These are phyloP conservation scores for Melampsora abietis-canadensis DNA, from an alignment of 1,284 basidiomycete genomes.

Conservation along the genomic window DNA sequence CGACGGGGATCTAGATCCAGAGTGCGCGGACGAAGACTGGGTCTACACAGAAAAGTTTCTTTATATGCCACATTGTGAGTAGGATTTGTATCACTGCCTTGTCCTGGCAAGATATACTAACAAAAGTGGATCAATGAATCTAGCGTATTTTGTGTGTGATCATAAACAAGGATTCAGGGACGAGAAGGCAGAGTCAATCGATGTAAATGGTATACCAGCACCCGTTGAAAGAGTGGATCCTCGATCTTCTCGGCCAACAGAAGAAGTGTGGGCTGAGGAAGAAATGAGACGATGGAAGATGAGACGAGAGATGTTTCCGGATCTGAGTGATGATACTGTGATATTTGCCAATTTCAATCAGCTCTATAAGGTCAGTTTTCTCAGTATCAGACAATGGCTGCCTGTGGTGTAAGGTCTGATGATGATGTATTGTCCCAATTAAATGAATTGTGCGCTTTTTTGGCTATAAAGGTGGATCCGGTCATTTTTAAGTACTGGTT, in stretches of 20 bases:
- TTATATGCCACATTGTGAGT: constrained; percentile 49
- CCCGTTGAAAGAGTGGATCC: constrained; percentile 36
- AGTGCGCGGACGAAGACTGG: constrained; percentile 58
- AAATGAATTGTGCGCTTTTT: not conserved
- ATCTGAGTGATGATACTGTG: constrained; percentile 58
- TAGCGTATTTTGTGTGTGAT: constrained; percentile 64
- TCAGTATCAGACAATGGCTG: constrained; percentile 13
- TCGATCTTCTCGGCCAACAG: constrained; percentile 44
- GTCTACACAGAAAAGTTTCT: constrained; percentile 59
- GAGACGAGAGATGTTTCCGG: constrained; percentile 58
- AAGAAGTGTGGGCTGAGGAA: constrained; percentile 59
- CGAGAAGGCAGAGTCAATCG: constrained; percentile 23
- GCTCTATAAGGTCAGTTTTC: constrained; percentile 54
- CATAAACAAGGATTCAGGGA: constrained; percentile 60
- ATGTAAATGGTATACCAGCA: constrained; percentile 35
- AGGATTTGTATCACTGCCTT: constrained; percentile 51
- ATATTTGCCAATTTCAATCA: constrained; percentile 68
- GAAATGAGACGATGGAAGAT: constrained; percentile 57
- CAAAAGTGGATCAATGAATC: not conserved
- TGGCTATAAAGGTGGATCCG: constrained; percentile 57
- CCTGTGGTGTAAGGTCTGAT: not conserved
- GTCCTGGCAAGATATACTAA: constrained; percentile 58
- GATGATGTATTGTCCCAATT: constrained; percentile 10
- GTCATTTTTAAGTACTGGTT: constrained; percentile 63
- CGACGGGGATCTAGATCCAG: constrained; percentile 60